Base-by-base conservation (phyloP, 805 yeast species). In the Alloascoidea africana region DNA sequence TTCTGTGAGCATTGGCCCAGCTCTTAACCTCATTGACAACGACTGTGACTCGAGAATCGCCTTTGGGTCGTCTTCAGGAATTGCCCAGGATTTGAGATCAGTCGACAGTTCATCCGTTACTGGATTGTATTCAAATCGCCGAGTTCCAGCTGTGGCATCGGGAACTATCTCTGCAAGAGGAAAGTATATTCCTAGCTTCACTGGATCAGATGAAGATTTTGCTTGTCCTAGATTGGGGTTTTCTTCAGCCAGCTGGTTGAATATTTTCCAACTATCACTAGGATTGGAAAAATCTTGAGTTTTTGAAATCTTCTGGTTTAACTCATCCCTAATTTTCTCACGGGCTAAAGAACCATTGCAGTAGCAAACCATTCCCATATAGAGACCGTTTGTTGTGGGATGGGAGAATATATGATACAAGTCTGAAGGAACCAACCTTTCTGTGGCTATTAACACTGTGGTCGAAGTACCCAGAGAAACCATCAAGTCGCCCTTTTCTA, bases 321-420 rank as follows among this genome's bases (percentile, higher is more conserved):
- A 42, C 16, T 59, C 62, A 54, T 85, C 78, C 36, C 91, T 65
- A 6, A 85, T 64, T 40, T 66, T 65, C 49, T 86, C 95, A 44
- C 96, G 64, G 0, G 96, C 94, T 36, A 86, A 59, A 0, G 95
- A 70, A 0, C 96, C 96, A 53, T 86, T 86, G 51, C 93, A 81
- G 55, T 86, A 86, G 54, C 96, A 86, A 39, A 87, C 72, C 96
- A 86, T 86, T 16, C 93, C 94, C 96, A 86, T 87, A 53, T 74
- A 86, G 27, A 78, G 74, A 27, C 65, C 66, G 0, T 71, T 69
- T 43, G 81, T 69, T 0, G 93, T 79, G 5, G 96, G 96, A 52
- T 87, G 96, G 44, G 73, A 73, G 60, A 86, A 86, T 45, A 85
- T 56, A 51, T 86, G 96, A 53, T 85, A 86, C 46, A 77, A 80